Conservation (phyloP, 2,329 filamentous ascomycete species). For the Neospermospora avenae region DNA sequence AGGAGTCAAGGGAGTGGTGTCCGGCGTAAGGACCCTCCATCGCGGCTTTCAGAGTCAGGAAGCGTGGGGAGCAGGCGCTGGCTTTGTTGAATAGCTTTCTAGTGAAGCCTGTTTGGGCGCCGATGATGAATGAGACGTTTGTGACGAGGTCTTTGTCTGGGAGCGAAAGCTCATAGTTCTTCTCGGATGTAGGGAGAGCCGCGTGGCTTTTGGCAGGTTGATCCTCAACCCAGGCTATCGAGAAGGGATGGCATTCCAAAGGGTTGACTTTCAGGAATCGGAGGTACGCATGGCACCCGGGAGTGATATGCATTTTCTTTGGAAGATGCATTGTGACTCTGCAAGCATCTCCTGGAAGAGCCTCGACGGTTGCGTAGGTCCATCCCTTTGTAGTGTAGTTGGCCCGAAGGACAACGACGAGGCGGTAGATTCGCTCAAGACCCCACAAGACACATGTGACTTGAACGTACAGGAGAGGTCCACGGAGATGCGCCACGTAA, state of each 20-base stretch:
- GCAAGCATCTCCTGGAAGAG: conserved; percentile 66
- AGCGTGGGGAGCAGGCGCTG: conserved; percentile 34
- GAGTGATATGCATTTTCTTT: conserved; percentile 60
- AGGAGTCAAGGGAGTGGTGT: conserved; percentile 83
- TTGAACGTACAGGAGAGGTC: conserved; percentile 73
- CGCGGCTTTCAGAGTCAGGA: conserved; percentile 48
- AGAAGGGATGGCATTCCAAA: conserved; percentile 78
- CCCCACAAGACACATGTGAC: conserved; percentile 75
- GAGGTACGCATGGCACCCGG: conserved; percentile 73
- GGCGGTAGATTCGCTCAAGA: conserved; percentile 62
- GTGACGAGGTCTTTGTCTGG: conserved; percentile 35
- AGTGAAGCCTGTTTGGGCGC: conserved; percentile 85
- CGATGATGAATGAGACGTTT: conserved; percentile 77
- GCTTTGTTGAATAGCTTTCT: conserved; percentile 74
- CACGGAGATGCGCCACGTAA: conserved; percentile 57
- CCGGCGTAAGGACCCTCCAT: conserved; percentile 89
- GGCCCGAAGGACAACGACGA: conserved; percentile 60
- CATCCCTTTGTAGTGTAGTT: conserved; percentile 54
- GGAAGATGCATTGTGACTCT: conserved; percentile 69
- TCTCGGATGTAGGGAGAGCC: conserved; percentile 38
- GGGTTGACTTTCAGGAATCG: conserved; percentile 63
- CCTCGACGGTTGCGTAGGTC: conserved; percentile 64
- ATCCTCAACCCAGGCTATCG: conserved; percentile 70
- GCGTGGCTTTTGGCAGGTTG: conserved; percentile 36
- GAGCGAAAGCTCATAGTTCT: conserved; percentile 18